Base-by-base conservation (phyloP, 202 grass and related monocot genomes). In the Panicum hallii region DNA sequence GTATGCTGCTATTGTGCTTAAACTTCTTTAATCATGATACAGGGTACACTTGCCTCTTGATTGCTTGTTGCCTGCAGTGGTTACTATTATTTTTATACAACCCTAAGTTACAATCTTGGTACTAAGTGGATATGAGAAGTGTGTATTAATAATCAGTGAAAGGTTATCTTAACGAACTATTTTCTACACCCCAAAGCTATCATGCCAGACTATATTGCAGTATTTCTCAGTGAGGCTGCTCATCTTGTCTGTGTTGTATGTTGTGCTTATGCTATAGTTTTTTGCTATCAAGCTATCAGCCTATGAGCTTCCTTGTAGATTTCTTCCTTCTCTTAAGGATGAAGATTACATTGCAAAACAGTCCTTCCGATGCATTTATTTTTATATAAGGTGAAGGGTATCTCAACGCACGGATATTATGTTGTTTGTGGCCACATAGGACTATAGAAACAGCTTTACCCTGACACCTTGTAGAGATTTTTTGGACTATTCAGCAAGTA, bases 1-100 rank as follows among this genome's bases (percentile, higher is more conserved):
- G 95, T 98, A 86, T n/a, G 57, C 38, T 81, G 57, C 3, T 79
- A 40, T 13, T 76, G 17, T 22, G 36, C 26, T 23, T 64, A 4
- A 23, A 63, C 75, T 91, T 84, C 26, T 19, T 30, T 41, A 72
- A 48, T 81, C 49, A 67, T 72, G 17, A 40, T 63, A 69, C 41
- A 55, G 46, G 11, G 17, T 54, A 10, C 54, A 36, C 26, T 54
- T 30, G 23, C 36, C 78, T 70, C 64, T 9, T 54, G 16, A n/a
- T 26, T 90, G 6, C 14, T 83, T 74, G 46, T 81, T 76, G 1
- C 5, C n/a, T 82, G n/a, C 40, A n/a, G 16, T 54, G 68, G 82
- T 63, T 30, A 26, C 9, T 84, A 11, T 44, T 34, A 8, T 65
- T 77, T 55, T 12, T 46, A 46, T 26, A 5, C 54, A 43, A 8